Base-by-base conservation (phyloP, 768 basidiomycete genomes). In the Russula griseocarnosa region DNA sequence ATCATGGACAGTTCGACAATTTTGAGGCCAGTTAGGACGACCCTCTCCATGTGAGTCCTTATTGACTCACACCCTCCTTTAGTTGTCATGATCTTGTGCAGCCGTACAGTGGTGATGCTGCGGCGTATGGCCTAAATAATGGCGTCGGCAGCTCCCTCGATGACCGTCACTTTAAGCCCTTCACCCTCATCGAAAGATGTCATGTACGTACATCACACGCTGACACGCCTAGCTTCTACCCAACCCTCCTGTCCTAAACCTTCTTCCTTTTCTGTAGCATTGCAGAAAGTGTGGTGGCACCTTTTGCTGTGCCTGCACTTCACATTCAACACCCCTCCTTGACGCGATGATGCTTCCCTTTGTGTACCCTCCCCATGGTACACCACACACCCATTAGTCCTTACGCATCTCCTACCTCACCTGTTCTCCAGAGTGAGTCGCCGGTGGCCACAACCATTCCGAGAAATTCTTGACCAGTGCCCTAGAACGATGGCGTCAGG, bases 231-330 rank as follows among this genome's bases (percentile, higher is more conserved):
- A n/a, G n/a, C n/a, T n/a, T 65, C 53, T 38, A 38, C n/a, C 60
- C 59, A 42, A 47, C 34, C 55, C 24, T 60, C 56, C 38, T n/a
- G 36, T 60, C 20, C 55, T 32, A 24, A 36, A 16, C 51, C 4
- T 13, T n/a, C 3, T 18, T 26, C 28, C 14, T 22, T 20, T 50
- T 34, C 57, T 38, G n/a, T 49, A 88, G 86, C 90, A 92, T 65
- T 92, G 90, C 74, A 83, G 90, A 73, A 92, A 91, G 72, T 92
- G 90, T 68, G 90, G 90, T 55, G 88, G 88, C 66, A 76, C 92
- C 34, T 91, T 85, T 72, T 92, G 90, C 75, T 73, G 73, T 54
- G 73, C 79, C 7, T 92, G 90, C 72, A 81, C 85, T 1, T 75
- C 81, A 7, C 81, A 81, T 60, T 71, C 78, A 7, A 90, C 86